Evolutionary conservation across 768 basidiomycete species (phyloP).

Genomic region (Leccinum variicolor): DNA sequence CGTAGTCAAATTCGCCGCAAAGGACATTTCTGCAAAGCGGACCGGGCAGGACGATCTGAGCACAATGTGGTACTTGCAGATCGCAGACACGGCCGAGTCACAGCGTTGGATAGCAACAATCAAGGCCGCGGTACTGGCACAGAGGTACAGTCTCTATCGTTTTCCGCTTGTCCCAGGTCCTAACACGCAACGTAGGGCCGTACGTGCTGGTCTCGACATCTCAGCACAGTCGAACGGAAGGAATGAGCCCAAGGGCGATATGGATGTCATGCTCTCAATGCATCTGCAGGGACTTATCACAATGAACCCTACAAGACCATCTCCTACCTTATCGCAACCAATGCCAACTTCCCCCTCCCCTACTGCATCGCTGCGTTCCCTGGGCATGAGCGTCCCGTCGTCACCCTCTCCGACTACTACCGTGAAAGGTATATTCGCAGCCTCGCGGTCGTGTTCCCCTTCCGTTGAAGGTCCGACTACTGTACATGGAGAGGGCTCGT

Average conservation of each 20-base stretch:
- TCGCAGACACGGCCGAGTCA: slow-evolving; percentile 55
- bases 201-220: slow-evolving; percentile 63
- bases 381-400: slow-evolving; percentile 18
- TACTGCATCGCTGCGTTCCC: slow-evolving; percentile 27
- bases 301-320: slow-evolving; percentile 22
- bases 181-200: slow-evolving; percentile 42
- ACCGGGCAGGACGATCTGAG: slow-evolving; percentile 2
- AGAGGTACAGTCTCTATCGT: slow-evolving; percentile 44
- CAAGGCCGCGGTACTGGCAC: slow-evolving; percentile 67
- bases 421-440: slow-evolving; percentile 22
- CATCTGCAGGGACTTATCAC: slow-evolving; percentile 57
- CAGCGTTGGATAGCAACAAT: slow-evolving; percentile 76
- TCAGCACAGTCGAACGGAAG: slow-evolving; percentile 39
- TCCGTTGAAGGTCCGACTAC: slow-evolving; percentile 44
- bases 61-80: slow-evolving; percentile 61
- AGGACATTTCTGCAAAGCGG: slow-evolving; percentile 49
- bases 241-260: slow-evolving; percentile 70
- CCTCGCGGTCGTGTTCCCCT: slow-evolving; percentile 26
- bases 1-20: slow-evolving; percentile 68
- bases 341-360: slow-evolving; percentile 26
- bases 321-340: slow-evolving; percentile 9
- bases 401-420: slow-evolving; percentile 14
- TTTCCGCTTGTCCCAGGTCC: background rate
- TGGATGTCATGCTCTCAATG: slow-evolving; percentile 83
- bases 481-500: slow-evolving; percentile 49